These are phyloP conservation scores for Avena sativa DNA, from an alignment of 176 grass and related monocot species.

Conservation along the genomic window DNA sequence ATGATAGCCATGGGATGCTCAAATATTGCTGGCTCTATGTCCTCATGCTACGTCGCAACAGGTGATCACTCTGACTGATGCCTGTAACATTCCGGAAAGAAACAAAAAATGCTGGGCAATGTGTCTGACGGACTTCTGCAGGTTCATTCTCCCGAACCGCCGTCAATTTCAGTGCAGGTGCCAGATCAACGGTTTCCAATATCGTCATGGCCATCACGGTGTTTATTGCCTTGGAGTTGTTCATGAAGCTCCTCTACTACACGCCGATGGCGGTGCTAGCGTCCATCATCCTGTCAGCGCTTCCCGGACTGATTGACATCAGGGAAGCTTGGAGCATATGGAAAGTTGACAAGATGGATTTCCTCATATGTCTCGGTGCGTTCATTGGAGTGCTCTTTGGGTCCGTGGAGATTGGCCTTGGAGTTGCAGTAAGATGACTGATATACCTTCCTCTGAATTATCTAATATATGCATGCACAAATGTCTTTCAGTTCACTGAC, in stretches of 20 bases:
- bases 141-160: conserved; percentile 94
- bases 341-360: conserved; percentile 97
- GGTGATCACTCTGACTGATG: conserved; percentile 48
- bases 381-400: conserved; percentile 89
- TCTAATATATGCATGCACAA: neutral
- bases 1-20: conserved; percentile 95
- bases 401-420: conserved; percentile 89
- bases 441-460: neutral
- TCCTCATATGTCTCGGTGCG: conserved; percentile 75
- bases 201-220: conserved; percentile 92
- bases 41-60: conserved; percentile 96
- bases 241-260: conserved; percentile 87
- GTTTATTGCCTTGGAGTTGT: conserved; percentile 63
- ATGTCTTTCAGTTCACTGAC: conserved; percentile 30
- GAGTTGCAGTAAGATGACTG: conserved; percentile 60
- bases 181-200: conserved; percentile 79
- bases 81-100: neutral
- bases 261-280: conserved; percentile 92
- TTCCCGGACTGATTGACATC: conserved; percentile 85
- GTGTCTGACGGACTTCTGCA: conserved; percentile 45
- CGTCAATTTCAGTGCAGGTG: conserved; percentile 90
- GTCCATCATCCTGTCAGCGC: conserved; percentile 91
- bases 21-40: conserved; percentile 88
- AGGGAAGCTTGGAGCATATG: conserved; percentile 81
- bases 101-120: neutral